These are phyloP conservation scores for Sphagnum magellanicum DNA, from an alignment of 228 moss, liverwort and hornwort species.

Conservation along the genomic window DNA sequence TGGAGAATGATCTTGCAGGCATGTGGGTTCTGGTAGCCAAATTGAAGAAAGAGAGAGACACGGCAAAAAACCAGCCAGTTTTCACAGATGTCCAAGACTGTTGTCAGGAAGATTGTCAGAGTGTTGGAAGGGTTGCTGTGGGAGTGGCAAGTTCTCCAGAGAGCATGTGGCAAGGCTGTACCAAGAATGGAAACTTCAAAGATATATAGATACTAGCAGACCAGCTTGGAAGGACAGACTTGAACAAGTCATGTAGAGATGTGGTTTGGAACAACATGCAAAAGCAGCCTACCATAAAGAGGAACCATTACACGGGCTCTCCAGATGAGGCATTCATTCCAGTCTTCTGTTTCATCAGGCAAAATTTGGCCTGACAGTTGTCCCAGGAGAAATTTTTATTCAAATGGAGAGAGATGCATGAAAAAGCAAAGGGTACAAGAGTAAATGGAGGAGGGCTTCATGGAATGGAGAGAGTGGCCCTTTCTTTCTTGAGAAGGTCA, in stretches of 20 bases:
- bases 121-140: conserved; percentile 15
- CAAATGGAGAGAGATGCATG: no score
- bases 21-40: conserved; percentile 98
- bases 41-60: conserved; percentile 75
- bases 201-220: conserved; percentile 23
- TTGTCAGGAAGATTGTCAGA: conserved; percentile 18
- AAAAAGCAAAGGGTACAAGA: no score
- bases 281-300: conserved; percentile 14
- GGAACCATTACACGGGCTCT: conserved; percentile 20
- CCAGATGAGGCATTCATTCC: no score
- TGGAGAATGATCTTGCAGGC: conserved; percentile 93
- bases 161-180: conserved; percentile 11
- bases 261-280: conserved; percentile 30
- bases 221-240: conserved; percentile 30
- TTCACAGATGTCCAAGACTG: conserved; percentile 15
- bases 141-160: conserved; percentile 14
- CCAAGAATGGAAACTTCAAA: conserved; percentile 19
- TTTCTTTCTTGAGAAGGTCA: conserved; percentile 40
- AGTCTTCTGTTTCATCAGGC: no score
- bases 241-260: conserved; percentile 32
- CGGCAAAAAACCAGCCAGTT: conserved; percentile 12
- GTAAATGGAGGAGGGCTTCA: no score
- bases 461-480: no score
- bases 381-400: no score
- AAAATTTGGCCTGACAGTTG: no score